phyloP scores from a whole-genome alignment of 2,329 filamentous ascomycete species.

The Nigrograna mackinnonii region DNA sequence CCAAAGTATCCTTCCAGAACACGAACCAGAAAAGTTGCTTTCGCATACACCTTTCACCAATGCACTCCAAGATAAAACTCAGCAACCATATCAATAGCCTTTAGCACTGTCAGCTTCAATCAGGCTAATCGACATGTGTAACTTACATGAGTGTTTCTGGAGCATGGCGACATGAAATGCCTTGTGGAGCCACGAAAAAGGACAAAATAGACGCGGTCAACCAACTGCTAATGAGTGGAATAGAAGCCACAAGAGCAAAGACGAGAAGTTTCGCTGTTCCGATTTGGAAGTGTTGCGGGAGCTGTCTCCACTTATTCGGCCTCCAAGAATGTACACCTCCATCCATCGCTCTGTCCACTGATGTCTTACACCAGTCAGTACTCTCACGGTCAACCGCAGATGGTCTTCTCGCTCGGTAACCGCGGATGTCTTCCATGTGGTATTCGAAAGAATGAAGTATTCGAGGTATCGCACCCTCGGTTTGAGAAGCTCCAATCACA shows the following conservation, averaged over 20 bases:
- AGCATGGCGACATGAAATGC: slow-evolving; percentile 17
- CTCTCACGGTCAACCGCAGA: slow-evolving; percentile 10
- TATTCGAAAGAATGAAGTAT: slow-evolving; percentile 18
- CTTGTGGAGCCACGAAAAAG: slow-evolving; percentile 15
- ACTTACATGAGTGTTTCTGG: slow-evolving; percentile 19
- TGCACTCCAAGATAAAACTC: slow-evolving; percentile 14
- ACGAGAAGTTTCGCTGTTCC: slow-evolving; percentile 3
- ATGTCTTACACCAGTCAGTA: slow-evolving; percentile 11
- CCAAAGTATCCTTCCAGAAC: slow-evolving; percentile 19
- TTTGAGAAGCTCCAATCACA: slow-evolving; percentile 20
- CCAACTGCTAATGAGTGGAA: slow-evolving; percentile 14
- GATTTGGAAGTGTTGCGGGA: slow-evolving; percentile 3
- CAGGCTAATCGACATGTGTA: background rate
- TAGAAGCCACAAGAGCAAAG: slow-evolving; percentile 4
- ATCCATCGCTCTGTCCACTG: slow-evolving; percentile 11
- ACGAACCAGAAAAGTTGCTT: slow-evolving; percentile 14
- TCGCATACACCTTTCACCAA: slow-evolving; percentile 10
- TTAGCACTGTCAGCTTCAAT: slow-evolving; percentile 1
- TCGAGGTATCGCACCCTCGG: slow-evolving; percentile 17
- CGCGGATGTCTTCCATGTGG: slow-evolving; percentile 7
- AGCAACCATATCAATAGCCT: slow-evolving; percentile 18
- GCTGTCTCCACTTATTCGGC: slow-evolving; percentile 14
- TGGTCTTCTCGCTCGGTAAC: slow-evolving; percentile 6
- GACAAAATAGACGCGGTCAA: slow-evolving; percentile 15
- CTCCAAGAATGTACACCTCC: slow-evolving; percentile 19